Evolutionary conservation across 495 filamentous ascomycete genomes (phyloP).

Genomic region (Tetracladium setigerum): DNA sequence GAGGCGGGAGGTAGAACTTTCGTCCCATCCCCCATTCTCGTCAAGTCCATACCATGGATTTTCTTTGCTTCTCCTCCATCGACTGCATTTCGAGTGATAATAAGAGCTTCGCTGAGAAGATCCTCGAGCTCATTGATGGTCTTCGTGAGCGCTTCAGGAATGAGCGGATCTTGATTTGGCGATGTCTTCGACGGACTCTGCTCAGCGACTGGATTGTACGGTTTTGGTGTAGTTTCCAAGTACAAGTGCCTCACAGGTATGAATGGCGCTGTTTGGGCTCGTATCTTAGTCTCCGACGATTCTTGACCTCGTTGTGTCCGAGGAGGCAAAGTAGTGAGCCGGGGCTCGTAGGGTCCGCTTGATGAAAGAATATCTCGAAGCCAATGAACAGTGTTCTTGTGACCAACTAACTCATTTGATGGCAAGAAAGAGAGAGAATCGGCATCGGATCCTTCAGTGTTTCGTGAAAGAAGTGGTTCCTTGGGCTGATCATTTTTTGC

Average conservation of each 20-base stretch:
- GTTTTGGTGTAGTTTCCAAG: background rate
- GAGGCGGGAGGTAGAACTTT: too few relatives aligned
- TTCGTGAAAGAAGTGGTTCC: background rate
- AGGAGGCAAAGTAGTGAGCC: conserved; percentile 16
- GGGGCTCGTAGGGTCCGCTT: conserved; percentile 11
- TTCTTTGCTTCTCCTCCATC: conserved; percentile 12
- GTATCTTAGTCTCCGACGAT: background rate
- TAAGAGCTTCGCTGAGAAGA: conserved; percentile 29
- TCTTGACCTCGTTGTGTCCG: conserved; percentile 2
- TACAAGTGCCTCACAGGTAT: background rate
- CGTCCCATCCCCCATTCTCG: too few relatives aligned
- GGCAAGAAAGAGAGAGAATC: background rate
- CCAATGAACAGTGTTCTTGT: conserved; percentile 17
- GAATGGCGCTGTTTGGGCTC: background rate
- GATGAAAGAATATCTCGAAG: conserved; percentile 11
- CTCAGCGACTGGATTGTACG: background rate
- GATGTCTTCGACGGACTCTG: background rate
- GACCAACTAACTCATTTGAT: background rate
- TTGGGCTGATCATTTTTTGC: background rate
- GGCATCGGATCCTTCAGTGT: background rate
- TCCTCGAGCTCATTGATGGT: conserved; percentile 30
- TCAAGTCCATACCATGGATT: too few relatives aligned
- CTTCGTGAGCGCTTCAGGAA: conserved; percentile 15
- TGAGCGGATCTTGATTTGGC: background rate
- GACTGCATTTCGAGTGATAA: conserved; percentile 27